These are phyloP conservation scores for Suillus subluteus DNA, from an alignment of 768 basidiomycete genomes.

Conservation along the genomic window DNA sequence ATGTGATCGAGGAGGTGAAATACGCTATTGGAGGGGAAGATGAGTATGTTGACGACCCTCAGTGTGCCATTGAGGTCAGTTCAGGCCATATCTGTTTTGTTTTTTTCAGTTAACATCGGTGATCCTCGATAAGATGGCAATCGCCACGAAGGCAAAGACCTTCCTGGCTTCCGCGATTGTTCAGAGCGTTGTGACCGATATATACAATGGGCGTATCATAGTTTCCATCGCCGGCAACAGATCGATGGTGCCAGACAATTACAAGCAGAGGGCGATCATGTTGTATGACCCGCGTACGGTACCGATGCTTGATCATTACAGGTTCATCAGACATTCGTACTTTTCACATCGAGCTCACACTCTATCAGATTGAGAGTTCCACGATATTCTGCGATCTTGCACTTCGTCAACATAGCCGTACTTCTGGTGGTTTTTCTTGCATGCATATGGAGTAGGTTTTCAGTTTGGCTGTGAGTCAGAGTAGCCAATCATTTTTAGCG, in stretches of 20 bases:
- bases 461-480: conserved; percentile 8
- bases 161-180: conserved; percentile 85
- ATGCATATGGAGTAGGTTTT: conserved; percentile 69
- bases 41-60: conserved; percentile 62
- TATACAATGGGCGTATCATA: conserved; percentile 80
- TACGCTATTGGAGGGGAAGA: conserved; percentile 57
- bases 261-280: conserved; percentile 77
- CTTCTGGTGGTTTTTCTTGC: conserved; percentile 72
- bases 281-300: conserved; percentile 68
- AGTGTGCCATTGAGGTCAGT: conserved; percentile 86
- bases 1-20: conserved; percentile 71
- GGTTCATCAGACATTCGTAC: conserved; percentile 40
- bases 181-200: conserved; percentile 85
- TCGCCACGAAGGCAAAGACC: conserved; percentile 80
- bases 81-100: conserved; percentile 5
- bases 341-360: conserved; percentile 11
- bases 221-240: conserved; percentile 64
- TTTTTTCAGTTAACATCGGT: not conserved
- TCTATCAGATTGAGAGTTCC: conserved; percentile 75
- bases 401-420: conserved; percentile 75
- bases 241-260: conserved; percentile 88
- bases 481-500: conserved; percentile 42
- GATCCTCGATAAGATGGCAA: conserved; percentile 67
- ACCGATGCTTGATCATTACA: conserved; percentile 84
- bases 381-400: conserved; percentile 74